phyloP scores from a whole-genome alignment of 1,139 yeast genomes.

The Saccharomyces hybrid region DNA sequence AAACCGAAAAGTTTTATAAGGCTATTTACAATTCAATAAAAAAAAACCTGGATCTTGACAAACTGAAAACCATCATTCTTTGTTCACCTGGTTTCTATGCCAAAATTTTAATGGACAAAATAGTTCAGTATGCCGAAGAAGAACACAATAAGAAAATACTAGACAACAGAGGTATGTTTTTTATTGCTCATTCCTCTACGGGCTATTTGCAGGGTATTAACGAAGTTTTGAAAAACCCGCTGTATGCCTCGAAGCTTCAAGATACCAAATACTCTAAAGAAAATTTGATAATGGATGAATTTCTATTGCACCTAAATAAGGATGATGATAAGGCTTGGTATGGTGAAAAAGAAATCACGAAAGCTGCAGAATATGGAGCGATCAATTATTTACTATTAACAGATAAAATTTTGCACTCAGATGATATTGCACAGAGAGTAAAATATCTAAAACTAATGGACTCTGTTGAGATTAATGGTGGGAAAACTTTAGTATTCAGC shows the following conservation, averaged over 20 bases:
- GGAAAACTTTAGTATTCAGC: slow-evolving; percentile 71
- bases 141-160: slow-evolving; percentile 50
- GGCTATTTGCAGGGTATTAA: slow-evolving; percentile 90
- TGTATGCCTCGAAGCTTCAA: slow-evolving; percentile 54
- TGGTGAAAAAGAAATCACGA: slow-evolving; percentile 71
- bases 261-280: slow-evolving; percentile 83
- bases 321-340: slow-evolving; percentile 91
- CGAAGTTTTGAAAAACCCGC: slow-evolving; percentile 69
- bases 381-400: slow-evolving; percentile 68
- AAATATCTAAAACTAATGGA: slow-evolving; percentile 64
- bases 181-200: slow-evolving; percentile 78
- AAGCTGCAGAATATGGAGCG: slow-evolving; percentile 72
- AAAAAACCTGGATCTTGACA: slow-evolving; percentile 59
- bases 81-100: slow-evolving; percentile 95
- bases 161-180: slow-evolving; percentile 56
- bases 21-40: slow-evolving; percentile 56
- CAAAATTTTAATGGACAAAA: slow-evolving; percentile 48
- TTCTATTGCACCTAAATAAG: slow-evolving; percentile 64
- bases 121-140: slow-evolving; percentile 47
- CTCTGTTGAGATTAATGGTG: slow-evolving; percentile 60
- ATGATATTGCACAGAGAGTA: slow-evolving; percentile 60
- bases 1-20: slow-evolving; percentile 60
- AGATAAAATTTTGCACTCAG: slow-evolving; percentile 71
- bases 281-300: slow-evolving; percentile 61
- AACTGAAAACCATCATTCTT: slow-evolving; percentile 69